A percentile compares a stretch with the other conserved stretches of the same genome.
phyloP scores from a whole-genome alignment of 371 early-diverging fungal species.

The Parasitella parasitica region DNA sequence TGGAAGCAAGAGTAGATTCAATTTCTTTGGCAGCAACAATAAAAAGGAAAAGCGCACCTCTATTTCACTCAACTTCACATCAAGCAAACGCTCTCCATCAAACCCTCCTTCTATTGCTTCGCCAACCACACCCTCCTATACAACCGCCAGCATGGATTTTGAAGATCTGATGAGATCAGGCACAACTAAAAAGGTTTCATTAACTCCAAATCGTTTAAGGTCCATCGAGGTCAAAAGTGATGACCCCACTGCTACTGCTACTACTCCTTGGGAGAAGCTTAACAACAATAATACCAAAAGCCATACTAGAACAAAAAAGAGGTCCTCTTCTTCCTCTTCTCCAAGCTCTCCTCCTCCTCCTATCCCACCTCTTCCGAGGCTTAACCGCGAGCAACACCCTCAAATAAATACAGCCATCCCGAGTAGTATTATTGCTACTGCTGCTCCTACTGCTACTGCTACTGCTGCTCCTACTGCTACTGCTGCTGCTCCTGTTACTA shows the following conservation, averaged over 20 bases:
- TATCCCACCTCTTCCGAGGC: constrained; percentile 5
- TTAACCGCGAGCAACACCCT: background rate
- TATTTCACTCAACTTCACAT: constrained; percentile 3
- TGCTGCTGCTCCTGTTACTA: too few species aligned
- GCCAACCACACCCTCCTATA: constrained; percentile 14
- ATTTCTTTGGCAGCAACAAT: constrained; percentile 11
- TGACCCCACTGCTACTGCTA: too few species aligned
- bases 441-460: background rate
- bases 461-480: background rate
- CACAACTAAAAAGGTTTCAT: constrained; percentile 56
- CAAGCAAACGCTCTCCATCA: background rate
- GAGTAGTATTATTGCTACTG: too few species aligned
- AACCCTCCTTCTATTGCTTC: constrained; percentile 7
- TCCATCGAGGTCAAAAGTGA: constrained; percentile 53
- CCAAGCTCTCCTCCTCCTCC: constrained; percentile 13
- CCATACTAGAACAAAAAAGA: background rate
- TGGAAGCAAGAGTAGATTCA: constrained; percentile 19
- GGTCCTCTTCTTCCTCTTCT: background rate
- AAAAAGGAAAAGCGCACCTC: constrained; percentile 13
- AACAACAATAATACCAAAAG: background rate
- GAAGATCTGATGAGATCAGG: constrained; percentile 60
- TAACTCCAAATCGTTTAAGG: constrained; percentile 61
- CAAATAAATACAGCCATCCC: background rate
- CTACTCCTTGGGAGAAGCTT: constrained; percentile 12
- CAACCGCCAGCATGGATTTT: constrained; percentile 40